Percentiles rank a stretch among this genome's conserved stretches.
These are phyloP conservation scores for Fusarium siculi DNA, from an alignment of 2,329 filamentous ascomycete species.

Conservation along the genomic window DNA sequence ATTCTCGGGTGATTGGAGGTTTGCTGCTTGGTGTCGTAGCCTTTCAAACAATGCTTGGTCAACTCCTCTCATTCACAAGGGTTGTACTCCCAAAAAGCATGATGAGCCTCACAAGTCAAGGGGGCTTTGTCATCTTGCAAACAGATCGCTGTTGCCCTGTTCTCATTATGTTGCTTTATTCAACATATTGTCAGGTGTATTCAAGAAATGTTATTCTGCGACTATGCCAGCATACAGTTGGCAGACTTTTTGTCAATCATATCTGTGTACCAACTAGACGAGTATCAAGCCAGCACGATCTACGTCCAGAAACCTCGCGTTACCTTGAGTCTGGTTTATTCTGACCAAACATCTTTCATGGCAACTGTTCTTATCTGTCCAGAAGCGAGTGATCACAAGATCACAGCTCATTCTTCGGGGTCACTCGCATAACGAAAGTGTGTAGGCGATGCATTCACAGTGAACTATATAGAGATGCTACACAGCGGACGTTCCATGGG, in stretches of 20 bases:
- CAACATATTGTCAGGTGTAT: neutral
- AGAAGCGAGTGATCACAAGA: neutral
- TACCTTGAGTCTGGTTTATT: neutral
- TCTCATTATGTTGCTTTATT: neutral
- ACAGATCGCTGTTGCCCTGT: neutral
- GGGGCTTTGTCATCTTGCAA: neutral
- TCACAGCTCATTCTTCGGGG: no score
- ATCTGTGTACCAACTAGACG: neutral
- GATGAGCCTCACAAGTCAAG: neutral
- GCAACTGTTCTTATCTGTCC: neutral
- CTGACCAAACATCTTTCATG: neutral
- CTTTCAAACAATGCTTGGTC: no score
- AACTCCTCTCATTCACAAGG: neutral
- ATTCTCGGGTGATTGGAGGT: neutral
- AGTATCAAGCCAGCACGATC: no score
- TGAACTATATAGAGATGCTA: neutral
- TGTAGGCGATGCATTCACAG: neutral
- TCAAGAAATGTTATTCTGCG: neutral
- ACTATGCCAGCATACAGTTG: neutral
- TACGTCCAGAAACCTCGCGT: no score
- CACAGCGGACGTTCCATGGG: neutral
- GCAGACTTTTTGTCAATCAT: neutral
- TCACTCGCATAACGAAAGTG: neutral
- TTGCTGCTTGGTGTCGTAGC: no score
- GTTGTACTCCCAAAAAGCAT: neutral